A percentile compares a stretch with the other conserved stretches of the same genome.
Evolutionary conservation across 768 basidiomycete species (phyloP).

Genomic region (Trametes cingulata): DNA sequence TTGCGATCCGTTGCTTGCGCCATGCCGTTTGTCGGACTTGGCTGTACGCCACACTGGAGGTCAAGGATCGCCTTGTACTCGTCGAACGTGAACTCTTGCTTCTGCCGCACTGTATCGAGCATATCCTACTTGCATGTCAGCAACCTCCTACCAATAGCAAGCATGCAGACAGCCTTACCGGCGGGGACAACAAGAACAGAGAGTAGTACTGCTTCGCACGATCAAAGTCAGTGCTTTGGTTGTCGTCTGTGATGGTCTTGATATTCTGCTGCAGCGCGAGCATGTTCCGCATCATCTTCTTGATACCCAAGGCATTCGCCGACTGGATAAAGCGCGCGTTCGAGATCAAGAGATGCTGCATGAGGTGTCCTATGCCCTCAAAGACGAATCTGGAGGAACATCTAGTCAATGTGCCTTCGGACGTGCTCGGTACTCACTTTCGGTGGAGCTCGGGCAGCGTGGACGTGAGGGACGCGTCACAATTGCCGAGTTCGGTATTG

Average conservation of each 20-base stretch:
- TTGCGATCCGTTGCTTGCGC: constrained; percentile 63
- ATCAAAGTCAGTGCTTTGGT: constrained; percentile 67
- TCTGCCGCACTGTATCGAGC: constrained; percentile 66
- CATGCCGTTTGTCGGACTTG: constrained; percentile 48
- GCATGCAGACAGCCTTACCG: constrained; percentile 46
- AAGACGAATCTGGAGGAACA: constrained; percentile 76
- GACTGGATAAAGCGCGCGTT: constrained; percentile 69
- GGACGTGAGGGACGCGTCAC: constrained; percentile 66
- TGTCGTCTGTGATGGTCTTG: constrained; percentile 68
- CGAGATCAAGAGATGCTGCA: constrained; percentile 80
- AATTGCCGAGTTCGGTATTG: constrained; percentile 74
- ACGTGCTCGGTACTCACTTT: constrained; percentile 48
- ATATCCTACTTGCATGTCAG: constrained; percentile 54
- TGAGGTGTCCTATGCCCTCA: constrained; percentile 78
- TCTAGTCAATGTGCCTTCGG: constrained; percentile 1
- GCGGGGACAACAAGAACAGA: constrained; percentile 71
- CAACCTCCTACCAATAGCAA: background rate
- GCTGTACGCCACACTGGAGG: constrained; percentile 85
- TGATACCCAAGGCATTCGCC: constrained; percentile 75
- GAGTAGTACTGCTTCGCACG: constrained; percentile 80
- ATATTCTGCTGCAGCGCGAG: constrained; percentile 90
- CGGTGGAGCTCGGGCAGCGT: constrained; percentile 66
- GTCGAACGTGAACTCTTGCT: constrained; percentile 78
- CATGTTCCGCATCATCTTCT: constrained; percentile 87
- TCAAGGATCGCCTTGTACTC: constrained; percentile 92